phyloP scores from a whole-genome alignment of 73 alveolate genomes.

The Stentor roeselii region DNA sequence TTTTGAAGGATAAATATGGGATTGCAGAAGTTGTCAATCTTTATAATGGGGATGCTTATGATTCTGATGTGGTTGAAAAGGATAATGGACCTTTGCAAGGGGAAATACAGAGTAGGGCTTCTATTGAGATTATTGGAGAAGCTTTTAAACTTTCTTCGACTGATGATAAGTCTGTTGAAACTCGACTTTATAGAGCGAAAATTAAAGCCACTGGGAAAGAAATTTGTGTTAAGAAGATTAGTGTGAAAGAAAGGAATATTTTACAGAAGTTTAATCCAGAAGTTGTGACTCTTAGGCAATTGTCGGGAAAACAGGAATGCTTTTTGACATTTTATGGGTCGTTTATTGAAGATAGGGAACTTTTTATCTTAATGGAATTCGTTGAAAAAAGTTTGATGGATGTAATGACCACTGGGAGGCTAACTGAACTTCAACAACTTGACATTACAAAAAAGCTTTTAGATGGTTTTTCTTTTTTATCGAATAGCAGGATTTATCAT shows the following conservation, averaged over 20 bases:
- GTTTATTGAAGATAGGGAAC: background rate
- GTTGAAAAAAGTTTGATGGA: background rate
- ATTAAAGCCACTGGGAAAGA: background rate
- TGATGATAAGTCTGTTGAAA: background rate
- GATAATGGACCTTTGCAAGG: too few species aligned
- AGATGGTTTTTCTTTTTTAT: background rate
- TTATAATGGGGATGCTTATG: background rate
- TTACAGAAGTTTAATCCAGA: background rate
- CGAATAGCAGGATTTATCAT: background rate
- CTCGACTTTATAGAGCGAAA: background rate
- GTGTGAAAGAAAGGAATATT: background rate
- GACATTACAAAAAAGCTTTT: background rate
- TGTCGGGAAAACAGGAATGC: background rate
- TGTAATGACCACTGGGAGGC: background rate
- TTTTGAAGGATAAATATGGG: background rate
- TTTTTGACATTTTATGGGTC: background rate
- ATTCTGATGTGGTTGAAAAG: background rate
- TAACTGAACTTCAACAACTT: background rate
- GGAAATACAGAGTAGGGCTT: background rate
- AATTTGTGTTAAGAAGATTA: background rate
- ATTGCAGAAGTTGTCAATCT: background rate
- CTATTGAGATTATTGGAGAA: background rate
- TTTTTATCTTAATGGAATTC: background rate
- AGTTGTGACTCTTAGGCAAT: background rate
- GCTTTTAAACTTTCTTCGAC: background rate